Percentiles rank a stretch among this genome's conserved stretches.
These are phyloP conservation scores for Stellera chamaejasme DNA, from an alignment of 345 rosid genomes.

Conservation along the genomic window DNA sequence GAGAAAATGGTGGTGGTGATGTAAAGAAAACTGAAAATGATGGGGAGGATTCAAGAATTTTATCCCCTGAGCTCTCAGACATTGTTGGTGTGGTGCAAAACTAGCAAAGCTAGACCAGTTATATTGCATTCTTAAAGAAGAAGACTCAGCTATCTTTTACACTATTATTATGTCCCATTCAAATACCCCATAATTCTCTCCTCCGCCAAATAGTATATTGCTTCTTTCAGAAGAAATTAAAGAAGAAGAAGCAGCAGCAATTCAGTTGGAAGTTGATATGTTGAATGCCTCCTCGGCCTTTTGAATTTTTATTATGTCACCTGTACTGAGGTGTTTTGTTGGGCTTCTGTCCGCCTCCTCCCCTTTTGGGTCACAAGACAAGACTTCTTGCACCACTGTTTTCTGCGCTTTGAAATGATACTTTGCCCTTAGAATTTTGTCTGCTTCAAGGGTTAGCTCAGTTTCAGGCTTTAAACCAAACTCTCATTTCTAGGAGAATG, in stretches of 20 bases:
- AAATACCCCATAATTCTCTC: neutral
- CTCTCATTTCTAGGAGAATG: too few relatives aligned
- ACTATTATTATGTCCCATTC: too few relatives aligned
- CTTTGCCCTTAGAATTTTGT: too few relatives aligned
- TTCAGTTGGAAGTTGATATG: neutral
- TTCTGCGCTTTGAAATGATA: too few relatives aligned
- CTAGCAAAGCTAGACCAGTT: conserved; percentile 1
- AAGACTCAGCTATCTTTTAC: neutral
- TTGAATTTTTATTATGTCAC: too few relatives aligned
- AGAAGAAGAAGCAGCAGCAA: conserved; percentile 22
- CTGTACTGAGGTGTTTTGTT: too few relatives aligned
- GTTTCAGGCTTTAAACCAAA: too few relatives aligned
- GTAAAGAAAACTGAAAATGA: conserved; percentile 1
- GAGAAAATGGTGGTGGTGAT: neutral
- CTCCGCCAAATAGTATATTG: conserved; percentile 12
- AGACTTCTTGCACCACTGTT: too few relatives aligned
- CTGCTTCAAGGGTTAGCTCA: too few relatives aligned
- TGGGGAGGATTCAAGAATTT: neutral
- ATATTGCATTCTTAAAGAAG: neutral
- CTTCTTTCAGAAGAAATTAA: neutral
- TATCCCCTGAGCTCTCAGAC: conserved; percentile 1
- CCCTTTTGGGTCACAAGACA: too few relatives aligned
- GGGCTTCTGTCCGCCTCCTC: too few relatives aligned
- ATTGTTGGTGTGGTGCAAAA: conserved; percentile 13
- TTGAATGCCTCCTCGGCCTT: too few relatives aligned